Evolutionary conservation across 108 stramenopile species (phyloP).

Genomic region (Licmophora abbreviata): DNA sequence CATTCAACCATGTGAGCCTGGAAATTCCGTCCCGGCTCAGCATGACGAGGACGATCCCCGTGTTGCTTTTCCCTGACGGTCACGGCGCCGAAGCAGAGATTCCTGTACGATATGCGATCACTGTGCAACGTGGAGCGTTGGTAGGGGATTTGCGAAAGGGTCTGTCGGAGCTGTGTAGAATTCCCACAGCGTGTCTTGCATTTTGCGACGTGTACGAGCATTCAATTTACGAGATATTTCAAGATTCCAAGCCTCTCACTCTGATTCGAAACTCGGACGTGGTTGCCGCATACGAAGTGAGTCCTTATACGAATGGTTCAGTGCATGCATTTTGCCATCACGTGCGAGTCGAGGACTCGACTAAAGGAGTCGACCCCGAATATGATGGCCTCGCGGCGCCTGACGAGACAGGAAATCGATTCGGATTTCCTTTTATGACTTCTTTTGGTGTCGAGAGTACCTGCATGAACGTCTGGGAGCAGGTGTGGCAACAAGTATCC

Average conservation of each 20-base stretch:
- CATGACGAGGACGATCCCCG: constrained; percentile 5
- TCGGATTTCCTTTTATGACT: constrained; percentile 60
- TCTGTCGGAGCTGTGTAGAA: constrained; percentile 23
- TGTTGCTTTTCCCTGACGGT: constrained; percentile 15
- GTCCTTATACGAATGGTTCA: constrained; percentile 13
- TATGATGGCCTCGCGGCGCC: constrained; percentile 10
- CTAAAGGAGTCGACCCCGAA: constrained; percentile 7
- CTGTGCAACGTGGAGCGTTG: constrained; percentile 6
- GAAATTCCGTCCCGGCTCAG: constrained; percentile 53
- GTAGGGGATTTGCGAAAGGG: constrained; percentile 18
- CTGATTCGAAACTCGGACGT: constrained; percentile 15
- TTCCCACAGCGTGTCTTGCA: constrained; percentile 17
- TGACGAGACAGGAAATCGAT: constrained; percentile 6
- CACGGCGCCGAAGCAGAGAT: background rate
- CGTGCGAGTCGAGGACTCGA: constrained; percentile 2
- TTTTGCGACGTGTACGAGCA: constrained; percentile 38
- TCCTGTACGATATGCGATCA: constrained; percentile 20
- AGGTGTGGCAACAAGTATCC: constrained; percentile 33
- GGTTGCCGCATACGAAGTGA: constrained; percentile 52
- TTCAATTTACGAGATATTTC: constrained; percentile 26
- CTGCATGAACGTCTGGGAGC: constrained; percentile 43
- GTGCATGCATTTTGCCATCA: constrained; percentile 24
- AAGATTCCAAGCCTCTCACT: constrained; percentile 27
- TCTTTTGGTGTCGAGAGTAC: constrained; percentile 31
- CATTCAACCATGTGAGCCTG: constrained; percentile 76